Evolutionary conservation across 2,329 filamentous ascomycete genomes (phyloP).

Genomic region (Colletotrichum graminicola): DNA sequence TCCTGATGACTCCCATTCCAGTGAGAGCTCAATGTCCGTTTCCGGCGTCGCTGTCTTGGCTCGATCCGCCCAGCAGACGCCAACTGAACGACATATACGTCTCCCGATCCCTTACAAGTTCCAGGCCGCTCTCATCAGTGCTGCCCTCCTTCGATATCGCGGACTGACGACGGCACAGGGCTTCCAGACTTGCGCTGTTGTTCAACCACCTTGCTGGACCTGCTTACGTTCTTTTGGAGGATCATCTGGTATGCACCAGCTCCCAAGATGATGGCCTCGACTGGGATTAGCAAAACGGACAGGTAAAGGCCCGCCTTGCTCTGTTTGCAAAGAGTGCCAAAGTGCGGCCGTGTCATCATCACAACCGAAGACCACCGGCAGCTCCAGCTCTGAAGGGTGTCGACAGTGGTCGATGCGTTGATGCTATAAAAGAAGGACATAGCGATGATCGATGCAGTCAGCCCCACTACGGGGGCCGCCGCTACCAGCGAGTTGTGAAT

Average conservation of each 20-base stretch:
- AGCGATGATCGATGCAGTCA: slow-evolving; percentile 61
- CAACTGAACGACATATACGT: neutral
- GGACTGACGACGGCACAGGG: slow-evolving; percentile 43
- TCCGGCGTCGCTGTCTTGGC: slow-evolving; percentile 12
- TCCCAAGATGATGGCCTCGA: slow-evolving; percentile 64
- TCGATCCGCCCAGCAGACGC: neutral
- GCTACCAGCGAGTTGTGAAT: slow-evolving; percentile 44
- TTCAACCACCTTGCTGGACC: slow-evolving; percentile 44
- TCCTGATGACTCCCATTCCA: neutral
- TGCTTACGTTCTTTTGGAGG: slow-evolving; percentile 58
- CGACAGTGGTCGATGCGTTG: slow-evolving; percentile 63
- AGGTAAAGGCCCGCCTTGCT: slow-evolving; percentile 67
- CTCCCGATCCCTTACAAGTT: neutral
- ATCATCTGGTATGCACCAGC: slow-evolving; percentile 60
- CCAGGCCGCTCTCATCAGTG: slow-evolving; percentile 5
- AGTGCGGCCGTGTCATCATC: slow-evolving; percentile 67
- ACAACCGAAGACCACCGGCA: slow-evolving; percentile 69
- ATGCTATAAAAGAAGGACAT: slow-evolving; percentile 70
- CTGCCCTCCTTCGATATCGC: slow-evolving; percentile 27
- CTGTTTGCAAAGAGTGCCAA: slow-evolving; percentile 68
- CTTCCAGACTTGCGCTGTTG: slow-evolving; percentile 52
- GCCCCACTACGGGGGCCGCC: slow-evolving; percentile 47
- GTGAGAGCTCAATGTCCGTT: slow-evolving; percentile 10
- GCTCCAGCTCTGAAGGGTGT: slow-evolving; percentile 72
- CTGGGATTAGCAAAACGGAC: slow-evolving; percentile 67